phyloP scores from a whole-genome alignment of 2,329 filamentous ascomycete genomes.

The Epichloe bromicola region DNA sequence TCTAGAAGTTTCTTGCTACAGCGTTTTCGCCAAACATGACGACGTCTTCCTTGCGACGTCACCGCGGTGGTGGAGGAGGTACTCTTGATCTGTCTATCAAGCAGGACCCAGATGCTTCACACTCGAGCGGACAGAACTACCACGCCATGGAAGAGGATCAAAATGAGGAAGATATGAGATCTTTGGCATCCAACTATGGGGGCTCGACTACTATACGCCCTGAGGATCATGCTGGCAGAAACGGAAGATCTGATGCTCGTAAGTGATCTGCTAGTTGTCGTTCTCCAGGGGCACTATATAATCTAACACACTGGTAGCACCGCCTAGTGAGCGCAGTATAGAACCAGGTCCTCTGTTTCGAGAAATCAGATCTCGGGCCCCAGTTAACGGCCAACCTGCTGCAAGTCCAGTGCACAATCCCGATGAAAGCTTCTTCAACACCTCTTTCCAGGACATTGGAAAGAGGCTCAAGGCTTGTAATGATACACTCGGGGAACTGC shows the following conservation, averaged over 20 bases:
- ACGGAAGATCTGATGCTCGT: slow-evolving; percentile 26
- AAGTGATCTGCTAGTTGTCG: slow-evolving; percentile 10
- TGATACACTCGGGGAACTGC: slow-evolving; percentile 52
- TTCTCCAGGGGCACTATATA: background rate
- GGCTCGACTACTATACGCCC: slow-evolving; percentile 7
- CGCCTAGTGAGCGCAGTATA: slow-evolving; percentile 22
- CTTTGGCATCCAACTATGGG: slow-evolving; percentile 10
- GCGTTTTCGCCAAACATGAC: background rate
- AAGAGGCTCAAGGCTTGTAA: slow-evolving; percentile 52
- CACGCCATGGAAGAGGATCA: background rate
- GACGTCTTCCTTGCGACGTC: background rate
- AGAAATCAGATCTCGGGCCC: slow-evolving; percentile 21
- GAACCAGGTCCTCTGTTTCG: slow-evolving; percentile 26
- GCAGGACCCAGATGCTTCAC: slow-evolving; percentile 13
- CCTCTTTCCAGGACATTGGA: slow-evolving; percentile 41
- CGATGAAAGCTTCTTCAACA: slow-evolving; percentile 28
- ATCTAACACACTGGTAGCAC: slow-evolving; percentile 15
- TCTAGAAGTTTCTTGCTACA: background rate
- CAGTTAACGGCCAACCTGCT: slow-evolving; percentile 2
- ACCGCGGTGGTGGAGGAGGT: background rate
- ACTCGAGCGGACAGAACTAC: background rate
- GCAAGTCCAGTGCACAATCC: slow-evolving; percentile 11
- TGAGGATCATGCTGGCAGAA: slow-evolving; percentile 13
- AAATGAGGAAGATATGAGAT: background rate
- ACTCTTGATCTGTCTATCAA: slow-evolving; percentile 9